Evolutionary conservation across 2,329 filamentous ascomycete species (phyloP), one percentile per base, ranked within the genome.

Genomic region (Lecanosticta acicola): DNA sequence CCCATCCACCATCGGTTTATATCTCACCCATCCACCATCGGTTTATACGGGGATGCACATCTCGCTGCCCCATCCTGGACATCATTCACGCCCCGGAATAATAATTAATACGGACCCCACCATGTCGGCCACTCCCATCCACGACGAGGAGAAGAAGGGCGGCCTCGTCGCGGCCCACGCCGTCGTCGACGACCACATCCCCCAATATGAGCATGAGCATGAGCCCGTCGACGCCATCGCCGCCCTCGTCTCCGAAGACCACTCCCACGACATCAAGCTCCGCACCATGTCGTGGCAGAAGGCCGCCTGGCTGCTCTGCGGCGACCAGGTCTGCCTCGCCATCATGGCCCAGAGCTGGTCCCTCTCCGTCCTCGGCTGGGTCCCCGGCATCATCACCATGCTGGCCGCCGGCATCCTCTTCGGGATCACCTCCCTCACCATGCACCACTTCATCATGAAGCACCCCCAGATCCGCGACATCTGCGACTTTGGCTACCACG

Each of bases 261-360:
- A 72, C 50, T 51, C 60, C 38, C 71, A 74, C 65, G 73, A 75
- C 3, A 76, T 76, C 61, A 69, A 73, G 54, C 68, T 76, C 10
- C 67, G 73, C n/a, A 75, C 71, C 1, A 75, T 75, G 72, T 68
- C 71, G 24, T 76, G 73, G 73, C 71, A 75, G 50, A 74, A 74
- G 55, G 71, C 71, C 1, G 71, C 72, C 5, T 74, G 70, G 64
- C 57, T 75, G 29, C 67, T 75, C 4, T 62, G 59, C 9, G 72
- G 72, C 29, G 72, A 75, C 37, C 72, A 75, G 56, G 71, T 75
- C 29, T 75, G 72, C 57, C 59, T 75, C 3, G 72, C 72, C 20
- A 74, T 75, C 52, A 75, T 74, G 72, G 72, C 72, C 21, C 72
- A 75, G 54, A 66, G 71, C 4, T 75, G 72, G 72, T 73, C 71